phyloP scores from a whole-genome alignment of 2,329 filamentous ascomycete species.

The Chaetomiaceae sp. region DNA sequence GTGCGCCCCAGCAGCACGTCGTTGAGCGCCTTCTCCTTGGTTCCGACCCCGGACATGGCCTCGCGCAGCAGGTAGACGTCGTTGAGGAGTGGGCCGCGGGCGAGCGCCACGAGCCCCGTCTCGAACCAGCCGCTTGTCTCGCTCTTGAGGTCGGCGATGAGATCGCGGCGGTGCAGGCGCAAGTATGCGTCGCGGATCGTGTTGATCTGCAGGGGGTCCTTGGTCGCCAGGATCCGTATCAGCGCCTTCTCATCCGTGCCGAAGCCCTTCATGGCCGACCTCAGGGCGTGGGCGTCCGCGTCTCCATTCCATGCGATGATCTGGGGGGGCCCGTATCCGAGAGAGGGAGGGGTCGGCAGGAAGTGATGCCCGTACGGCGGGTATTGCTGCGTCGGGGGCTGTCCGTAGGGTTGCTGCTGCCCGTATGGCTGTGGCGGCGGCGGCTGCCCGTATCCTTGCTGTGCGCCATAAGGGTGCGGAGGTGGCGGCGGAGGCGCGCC shows the following conservation, averaged over 20 bases:
- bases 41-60: slow-evolving; percentile 74
- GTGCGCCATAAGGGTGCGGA: slow-evolving; percentile 8
- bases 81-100: slow-evolving; percentile 71
- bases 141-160: slow-evolving; percentile 70
- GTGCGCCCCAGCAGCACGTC: slow-evolving; percentile 77
- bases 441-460: slow-evolving; percentile 13
- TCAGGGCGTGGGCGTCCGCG: slow-evolving; percentile 65
- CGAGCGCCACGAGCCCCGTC: slow-evolving; percentile 68
- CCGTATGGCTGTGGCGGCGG: slow-evolving; percentile 23
- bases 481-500: slow-evolving; percentile 18
- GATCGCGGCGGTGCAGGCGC: slow-evolving; percentile 58
- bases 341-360: slow-evolving; percentile 60
- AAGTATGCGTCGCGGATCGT: slow-evolving; percentile 64
- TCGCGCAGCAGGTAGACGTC: slow-evolving; percentile 68
- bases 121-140: slow-evolving; percentile 75
- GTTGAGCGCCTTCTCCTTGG: slow-evolving; percentile 80
- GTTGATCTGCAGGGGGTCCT: slow-evolving; percentile 74
- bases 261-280: slow-evolving; percentile 84
- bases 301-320: slow-evolving; percentile 65
- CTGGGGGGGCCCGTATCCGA: slow-evolving; percentile 71
- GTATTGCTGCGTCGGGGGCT: slow-evolving; percentile 31
- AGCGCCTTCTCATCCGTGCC: slow-evolving; percentile 81
- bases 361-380: slow-evolving; percentile 31
- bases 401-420: slow-evolving; percentile 33
- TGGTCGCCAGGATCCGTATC: slow-evolving; percentile 63